Base-by-base conservation (phyloP, 176 grass and related monocot species). In the Ananas comosus region DNA sequence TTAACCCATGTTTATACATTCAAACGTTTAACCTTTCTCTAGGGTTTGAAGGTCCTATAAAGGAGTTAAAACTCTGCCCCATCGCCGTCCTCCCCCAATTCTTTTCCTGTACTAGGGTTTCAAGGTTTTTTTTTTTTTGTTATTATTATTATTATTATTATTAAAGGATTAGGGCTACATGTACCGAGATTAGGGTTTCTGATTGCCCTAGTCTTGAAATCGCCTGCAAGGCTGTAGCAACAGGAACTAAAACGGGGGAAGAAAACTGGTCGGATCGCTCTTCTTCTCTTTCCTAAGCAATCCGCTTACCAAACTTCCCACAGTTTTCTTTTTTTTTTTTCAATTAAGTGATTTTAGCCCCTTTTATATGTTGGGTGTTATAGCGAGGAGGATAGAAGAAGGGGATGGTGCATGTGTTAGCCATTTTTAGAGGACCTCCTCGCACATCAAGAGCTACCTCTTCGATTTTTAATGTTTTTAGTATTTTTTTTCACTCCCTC, bases 361-460 rank as follows among this genome's bases (percentile, higher is more conserved):
- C 25, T 27, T 27, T 27, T 27, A 27, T 27, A 1, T 27, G 25
- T 27, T 27, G 25, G 25, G 1, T 68, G 11, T 75, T 49, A 14
- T 7, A 64, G 12, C 24, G 79, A 83, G 83, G 70, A 78, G 80
- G 77, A 29, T 63, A 74, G 77, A 96, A 78, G 72, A 83, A 53
- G 50, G 67, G 75, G 50, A 77, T 96, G 85, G 85, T 74, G 79
- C 1, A 81, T 23, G 64, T 79, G 29, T 18, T 51, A 77, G 82
- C 85, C 92, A 83, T 87, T 91, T 58, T 70, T 76, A 78, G 83
- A 91, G 74, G 78, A 48, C 28, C 83, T 83, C 86, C 88, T 86
- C 88, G 64, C 49, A 85, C 64, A 96, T 63, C n/a, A 81, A 88
- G 28, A 49, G 50, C 71, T 78, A 21, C 52, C 5, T 33, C 29